Evolutionary conservation across 805 yeast species (phyloP).

Genomic region (Lachancea nothofagi): DNA sequence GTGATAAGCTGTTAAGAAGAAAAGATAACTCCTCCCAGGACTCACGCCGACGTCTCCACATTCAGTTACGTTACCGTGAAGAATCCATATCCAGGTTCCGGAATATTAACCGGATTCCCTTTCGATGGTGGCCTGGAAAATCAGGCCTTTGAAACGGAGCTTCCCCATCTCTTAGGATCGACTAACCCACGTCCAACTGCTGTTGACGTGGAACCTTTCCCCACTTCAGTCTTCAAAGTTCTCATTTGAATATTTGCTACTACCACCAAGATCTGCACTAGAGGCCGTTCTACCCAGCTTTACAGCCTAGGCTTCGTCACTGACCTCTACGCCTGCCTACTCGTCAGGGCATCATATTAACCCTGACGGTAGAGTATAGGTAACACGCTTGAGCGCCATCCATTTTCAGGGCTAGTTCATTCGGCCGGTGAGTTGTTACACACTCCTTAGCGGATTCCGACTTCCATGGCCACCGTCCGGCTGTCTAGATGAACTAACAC

Average conservation of each 20-base stretch:
- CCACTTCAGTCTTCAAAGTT: conserved; percentile 41
- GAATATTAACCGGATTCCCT: conserved; percentile 42
- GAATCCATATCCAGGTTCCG: conserved; percentile 41
- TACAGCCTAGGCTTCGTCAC: conserved; percentile 39
- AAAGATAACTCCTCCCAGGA: conserved; percentile 42
- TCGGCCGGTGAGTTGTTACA: conserved; percentile 49
- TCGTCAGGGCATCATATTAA: conserved; percentile 35
- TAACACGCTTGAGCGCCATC: conserved; percentile 39
- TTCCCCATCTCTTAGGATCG: conserved; percentile 41
- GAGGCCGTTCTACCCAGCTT: conserved; percentile 39
- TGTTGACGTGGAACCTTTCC: conserved; percentile 40
- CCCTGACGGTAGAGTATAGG: conserved; percentile 39
- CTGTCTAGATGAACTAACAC: conserved; percentile 41
- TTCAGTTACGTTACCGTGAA: conserved; percentile 40
- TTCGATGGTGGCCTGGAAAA: conserved; percentile 36
- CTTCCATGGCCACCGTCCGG: conserved; percentile 52
- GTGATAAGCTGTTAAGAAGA: conserved; percentile 39
- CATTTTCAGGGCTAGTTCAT: conserved; percentile 42
- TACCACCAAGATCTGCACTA: conserved; percentile 41
- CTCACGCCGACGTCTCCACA: conserved; percentile 40
- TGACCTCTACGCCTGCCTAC: conserved; percentile 41
- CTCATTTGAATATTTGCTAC: conserved; percentile 40
- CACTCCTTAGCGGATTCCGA: conserved; percentile 53
- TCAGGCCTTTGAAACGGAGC: conserved; percentile 36
- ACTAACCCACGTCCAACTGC: conserved; percentile 41